Percentiles rank a stretch among this genome's conserved stretches.
Conservation (phyloP, 108 stramenopile species). For the Nitzschia inconspicua region DNA sequence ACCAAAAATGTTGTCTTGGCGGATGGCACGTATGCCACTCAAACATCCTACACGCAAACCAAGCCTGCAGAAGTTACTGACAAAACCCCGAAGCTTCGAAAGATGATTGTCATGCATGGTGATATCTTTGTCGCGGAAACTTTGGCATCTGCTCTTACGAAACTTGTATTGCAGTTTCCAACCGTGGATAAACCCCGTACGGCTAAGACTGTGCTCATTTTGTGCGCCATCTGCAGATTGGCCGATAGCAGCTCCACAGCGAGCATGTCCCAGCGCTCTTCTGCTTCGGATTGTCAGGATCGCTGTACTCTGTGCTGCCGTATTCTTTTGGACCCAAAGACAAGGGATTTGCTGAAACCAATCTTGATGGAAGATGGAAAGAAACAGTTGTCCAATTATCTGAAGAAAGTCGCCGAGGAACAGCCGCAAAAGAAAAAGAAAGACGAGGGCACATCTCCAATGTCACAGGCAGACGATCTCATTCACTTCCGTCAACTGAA, state of each 20-base stretch:
- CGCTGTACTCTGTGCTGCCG: slow-evolving; percentile 86
- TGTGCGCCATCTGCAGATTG: slow-evolving; percentile 90
- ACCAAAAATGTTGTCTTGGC: slow-evolving; percentile 96
- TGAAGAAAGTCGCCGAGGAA: slow-evolving; percentile 47
- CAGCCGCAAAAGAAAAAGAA: slow-evolving; percentile 39
- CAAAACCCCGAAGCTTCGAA: slow-evolving; percentile 72
- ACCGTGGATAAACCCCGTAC: slow-evolving; percentile 73
- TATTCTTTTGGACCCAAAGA: slow-evolving; percentile 87
- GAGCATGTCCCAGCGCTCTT: slow-evolving; percentile 70
- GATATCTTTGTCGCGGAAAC: slow-evolving; percentile 94
- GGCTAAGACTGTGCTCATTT: slow-evolving; percentile 63
- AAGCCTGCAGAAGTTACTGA: slow-evolving; percentile 48
- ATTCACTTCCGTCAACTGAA: slow-evolving; percentile 99
- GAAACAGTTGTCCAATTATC: slow-evolving; percentile 72
- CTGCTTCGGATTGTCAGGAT: slow-evolving; percentile 86
- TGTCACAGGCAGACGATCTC: slow-evolving; percentile 92
- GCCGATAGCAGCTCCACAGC: slow-evolving; percentile 58
- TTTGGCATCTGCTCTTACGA: slow-evolving; percentile 85
- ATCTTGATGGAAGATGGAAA: slow-evolving; percentile 79
- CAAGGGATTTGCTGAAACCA: slow-evolving; percentile 57
- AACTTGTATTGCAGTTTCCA: slow-evolving; percentile 84
- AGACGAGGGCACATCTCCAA: slow-evolving; percentile 33
- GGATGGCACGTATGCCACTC: slow-evolving; percentile 99
- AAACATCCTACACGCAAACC: slow-evolving; percentile 78
- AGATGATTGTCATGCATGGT: slow-evolving; percentile 83